A percentile compares a stretch with the other conserved stretches of the same genome.
Evolutionary conservation across 129 eudicot species (phyloP).

Genomic region (Ambrosia trifida): DNA sequence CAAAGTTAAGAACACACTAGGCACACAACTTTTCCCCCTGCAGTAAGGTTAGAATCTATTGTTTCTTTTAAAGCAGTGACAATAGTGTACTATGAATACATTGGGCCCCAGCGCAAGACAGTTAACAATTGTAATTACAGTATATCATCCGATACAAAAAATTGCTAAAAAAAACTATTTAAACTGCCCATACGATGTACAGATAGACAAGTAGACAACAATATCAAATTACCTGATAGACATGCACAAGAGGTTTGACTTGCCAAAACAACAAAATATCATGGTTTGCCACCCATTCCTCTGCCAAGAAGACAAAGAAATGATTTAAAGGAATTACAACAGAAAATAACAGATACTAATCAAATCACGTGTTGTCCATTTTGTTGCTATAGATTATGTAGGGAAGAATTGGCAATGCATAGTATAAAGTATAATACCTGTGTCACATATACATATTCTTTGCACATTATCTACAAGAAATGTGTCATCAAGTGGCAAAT

Average conservation of each 20-base stretch:
- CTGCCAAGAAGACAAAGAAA: conserved; percentile 40
- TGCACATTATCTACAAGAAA: conserved; percentile 77
- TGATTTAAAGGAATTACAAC: background rate
- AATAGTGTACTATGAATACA: background rate
- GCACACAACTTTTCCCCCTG: conserved; percentile 6
- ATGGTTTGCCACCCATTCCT: conserved; percentile 78
- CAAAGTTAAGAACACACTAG: conserved; percentile 23
- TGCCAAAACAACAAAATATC: conserved; percentile 94
- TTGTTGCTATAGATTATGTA: conserved; percentile 3
- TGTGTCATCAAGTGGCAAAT: conserved; percentile 63
- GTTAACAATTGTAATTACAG: background rate
- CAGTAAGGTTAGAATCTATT: background rate
- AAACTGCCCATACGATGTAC: background rate
- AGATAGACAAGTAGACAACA: conserved; percentile 8
- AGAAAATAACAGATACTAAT: conserved; percentile 12
- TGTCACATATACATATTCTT: conserved; percentile 77
- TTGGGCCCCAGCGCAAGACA: background rate
- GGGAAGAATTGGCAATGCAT: background rate
- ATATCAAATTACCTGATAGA: conserved; percentile 67
- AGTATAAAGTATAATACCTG: conserved; percentile 56
- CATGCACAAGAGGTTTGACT: conserved; percentile 93
- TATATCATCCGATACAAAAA: background rate
- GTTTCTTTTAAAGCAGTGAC: conserved; percentile 10
- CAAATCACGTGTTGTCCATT: conserved; percentile 7
- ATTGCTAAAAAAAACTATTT: background rate